phyloP scores from a whole-genome alignment of 257 asterid species.

The Solanum dulcamara region DNA sequence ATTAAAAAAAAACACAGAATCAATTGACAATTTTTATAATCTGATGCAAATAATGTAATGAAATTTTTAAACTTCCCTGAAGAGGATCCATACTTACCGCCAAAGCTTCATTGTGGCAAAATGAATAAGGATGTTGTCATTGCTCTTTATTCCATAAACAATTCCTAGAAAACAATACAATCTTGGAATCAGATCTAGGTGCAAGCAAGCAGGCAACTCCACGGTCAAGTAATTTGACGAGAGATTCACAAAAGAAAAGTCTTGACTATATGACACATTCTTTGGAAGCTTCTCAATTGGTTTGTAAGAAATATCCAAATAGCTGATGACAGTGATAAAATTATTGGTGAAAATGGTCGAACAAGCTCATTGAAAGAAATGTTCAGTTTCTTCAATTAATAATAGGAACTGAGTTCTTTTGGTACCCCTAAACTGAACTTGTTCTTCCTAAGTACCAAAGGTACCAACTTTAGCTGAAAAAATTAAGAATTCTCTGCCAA shows the following conservation, averaged over 20 bases:
- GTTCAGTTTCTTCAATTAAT: conserved; percentile 48
- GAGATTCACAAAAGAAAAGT: conserved; percentile 35
- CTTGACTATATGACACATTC: conserved; percentile 41
- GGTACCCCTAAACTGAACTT: conserved; percentile 34
- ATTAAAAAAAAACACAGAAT: too few species aligned
- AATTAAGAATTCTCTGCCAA: background rate
- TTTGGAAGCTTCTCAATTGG: conserved; percentile 45
- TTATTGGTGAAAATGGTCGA: conserved; percentile 31
- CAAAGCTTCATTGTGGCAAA: conserved; percentile 52
- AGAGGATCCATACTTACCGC: too few species aligned
- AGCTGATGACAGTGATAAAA: conserved; percentile 40
- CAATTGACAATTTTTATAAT: too few species aligned
- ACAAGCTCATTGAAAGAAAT: conserved; percentile 43
- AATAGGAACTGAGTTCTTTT: conserved; percentile 28
- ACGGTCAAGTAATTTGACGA: conserved; percentile 49
- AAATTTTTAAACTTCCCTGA: too few species aligned
- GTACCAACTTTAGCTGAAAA: conserved; percentile 23
- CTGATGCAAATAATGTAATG: too few species aligned
- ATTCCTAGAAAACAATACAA: conserved; percentile 37
- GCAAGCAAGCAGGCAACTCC: conserved; percentile 34
- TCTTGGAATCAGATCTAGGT: background rate
- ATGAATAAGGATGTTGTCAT: conserved; percentile 36
- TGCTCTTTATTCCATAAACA: conserved; percentile 29
- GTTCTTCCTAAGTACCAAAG: conserved; percentile 47
- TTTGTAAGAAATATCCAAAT: conserved; percentile 50